Conservation (phyloP, 2,329 filamentous ascomycete genomes). For the Cladobotryum protrusum region DNA sequence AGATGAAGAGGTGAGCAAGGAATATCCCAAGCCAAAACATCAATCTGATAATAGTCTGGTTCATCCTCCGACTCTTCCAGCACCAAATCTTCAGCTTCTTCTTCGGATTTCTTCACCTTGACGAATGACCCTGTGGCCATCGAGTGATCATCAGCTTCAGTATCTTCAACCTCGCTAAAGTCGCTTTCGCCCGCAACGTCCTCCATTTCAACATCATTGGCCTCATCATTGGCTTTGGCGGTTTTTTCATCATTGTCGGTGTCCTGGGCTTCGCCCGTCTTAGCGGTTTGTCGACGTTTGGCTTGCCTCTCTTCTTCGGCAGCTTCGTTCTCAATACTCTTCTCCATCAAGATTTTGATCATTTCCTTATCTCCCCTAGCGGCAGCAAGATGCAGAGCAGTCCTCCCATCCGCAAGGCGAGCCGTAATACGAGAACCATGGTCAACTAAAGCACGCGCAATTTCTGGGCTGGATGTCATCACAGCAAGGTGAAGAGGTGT, state of each 20-base stretch:
- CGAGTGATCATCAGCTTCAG: slow-evolving; percentile 45
- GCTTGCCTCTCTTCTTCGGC: slow-evolving; percentile 55
- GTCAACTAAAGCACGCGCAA: slow-evolving; percentile 67
- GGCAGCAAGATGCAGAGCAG: slow-evolving; percentile 76
- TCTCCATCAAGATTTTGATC: slow-evolving; percentile 64
- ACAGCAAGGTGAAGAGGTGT: slow-evolving; percentile 73
- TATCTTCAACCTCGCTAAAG: slow-evolving; percentile 38
- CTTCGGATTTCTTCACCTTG: slow-evolving; percentile 50
- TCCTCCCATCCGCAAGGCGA: slow-evolving; percentile 71
- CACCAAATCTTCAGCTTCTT: slow-evolving; percentile 34
- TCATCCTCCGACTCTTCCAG: slow-evolving; percentile 54
- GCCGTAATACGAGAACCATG: slow-evolving; percentile 66
- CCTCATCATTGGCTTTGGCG: slow-evolving; percentile 19
- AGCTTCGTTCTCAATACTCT: slow-evolving; percentile 68
- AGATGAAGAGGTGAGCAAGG: slow-evolving; percentile 70
- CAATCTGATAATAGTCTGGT: slow-evolving; percentile 74
- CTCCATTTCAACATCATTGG: slow-evolving; percentile 26
- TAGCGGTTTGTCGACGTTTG: slow-evolving; percentile 35
- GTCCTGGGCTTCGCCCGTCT: slow-evolving; percentile 14
- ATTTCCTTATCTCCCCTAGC: slow-evolving; percentile 63
- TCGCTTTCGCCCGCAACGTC: slow-evolving; percentile 36
- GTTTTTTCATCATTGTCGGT: slow-evolving; percentile 5
- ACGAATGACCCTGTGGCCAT: slow-evolving; percentile 68
- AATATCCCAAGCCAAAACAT: slow-evolving; percentile 74
- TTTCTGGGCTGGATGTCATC: slow-evolving; percentile 58